Evolutionary conservation across 75 land plant genomes (phyloP).

Genomic region (Cupressus sempervirens): DNA sequence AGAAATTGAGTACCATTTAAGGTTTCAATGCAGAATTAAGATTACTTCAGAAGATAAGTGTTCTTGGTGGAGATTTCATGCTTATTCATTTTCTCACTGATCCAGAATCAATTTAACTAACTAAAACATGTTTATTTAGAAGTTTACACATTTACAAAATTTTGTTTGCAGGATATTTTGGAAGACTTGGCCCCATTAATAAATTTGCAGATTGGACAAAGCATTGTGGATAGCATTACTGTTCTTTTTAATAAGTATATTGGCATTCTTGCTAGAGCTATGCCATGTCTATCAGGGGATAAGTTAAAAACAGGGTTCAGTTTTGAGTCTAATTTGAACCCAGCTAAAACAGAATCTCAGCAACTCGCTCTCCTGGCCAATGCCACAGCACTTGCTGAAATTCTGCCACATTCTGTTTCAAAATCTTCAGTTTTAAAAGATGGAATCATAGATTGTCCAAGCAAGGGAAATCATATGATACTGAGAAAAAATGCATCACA

Average conservation of each 20-base stretch:
- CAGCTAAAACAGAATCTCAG: constrained; percentile 73
- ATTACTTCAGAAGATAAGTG: not conserved
- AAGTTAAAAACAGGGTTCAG: constrained; percentile 38
- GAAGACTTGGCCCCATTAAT: constrained; percentile 59
- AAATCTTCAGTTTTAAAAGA: constrained; percentile 18
- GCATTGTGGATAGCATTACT: constrained; percentile 43
- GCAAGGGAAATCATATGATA: constrained; percentile 15
- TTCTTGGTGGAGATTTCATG: not conserved
- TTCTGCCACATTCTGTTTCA: constrained; percentile 42
- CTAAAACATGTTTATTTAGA: not conserved
- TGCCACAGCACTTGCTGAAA: constrained; percentile 67
- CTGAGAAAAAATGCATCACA: constrained; percentile 11
- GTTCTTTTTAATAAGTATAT: constrained; percentile 61
- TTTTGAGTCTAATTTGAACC: constrained; percentile 28
- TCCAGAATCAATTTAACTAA: not conserved
- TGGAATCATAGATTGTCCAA: constrained; percentile 21
- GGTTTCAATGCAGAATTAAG: not conserved
- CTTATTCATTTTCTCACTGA: not conserved
- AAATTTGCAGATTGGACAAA: constrained; percentile 53
- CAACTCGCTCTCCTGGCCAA: constrained; percentile 67
- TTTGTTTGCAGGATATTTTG: constrained; percentile 53
- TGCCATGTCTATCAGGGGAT: constrained; percentile 56
- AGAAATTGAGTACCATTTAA: not conserved
- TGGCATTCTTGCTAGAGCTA: constrained; percentile 43
- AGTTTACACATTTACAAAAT: not conserved